Evolutionary conservation across 192 early-diverging fungal genomes (phyloP), one percentile per base, ranked within the genome.

Genomic region (Piromyces finnis): DNA sequence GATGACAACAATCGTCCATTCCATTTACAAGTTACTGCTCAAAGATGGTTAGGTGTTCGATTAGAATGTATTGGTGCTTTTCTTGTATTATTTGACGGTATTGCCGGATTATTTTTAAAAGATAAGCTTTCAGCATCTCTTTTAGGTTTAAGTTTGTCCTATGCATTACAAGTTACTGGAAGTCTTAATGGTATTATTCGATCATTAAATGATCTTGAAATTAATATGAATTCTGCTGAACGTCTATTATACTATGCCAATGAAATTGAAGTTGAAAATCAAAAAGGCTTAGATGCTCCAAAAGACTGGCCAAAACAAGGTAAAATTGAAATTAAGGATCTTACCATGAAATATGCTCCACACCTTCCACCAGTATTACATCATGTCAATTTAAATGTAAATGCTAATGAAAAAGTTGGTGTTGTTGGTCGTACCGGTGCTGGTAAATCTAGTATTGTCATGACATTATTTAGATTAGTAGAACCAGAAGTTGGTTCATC

Each of bases 61-160:
- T 93, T 97, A 14, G 96, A 98, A 83, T 82, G 89, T 0, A 86
- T 98, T 37, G 94, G 92, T n/a, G 89, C 92, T 39, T 78, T 88
- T 0, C 84, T 97, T 27, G 92, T 96, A 32, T 88, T 97, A 36
- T 92, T 88, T 30, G 92, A 94, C 1, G 89, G 51, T 68, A 9
- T 68, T 26, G 51, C 51, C n/a, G 51, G 51, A 68, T 68, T 68
- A 68, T 26, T 68, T 22, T 68, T 68, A n/a, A 68, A 68, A 7
- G 26, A 68, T 11, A 68, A n/a, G 0, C 51, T 68, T 68, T 68
- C 51, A n/a, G 26, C 97, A 0, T 96, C 96, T 15, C 87, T 94
- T 85, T 94, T 95, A 36, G 97, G 94, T 77, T 89, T 99, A 77
- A 87, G 90, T 78, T 87, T 99, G 36, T 90, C 90, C 81, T 97